Evolutionary conservation across 345 rosid genomes (phyloP).

Genomic region (Linum trigynum): DNA sequence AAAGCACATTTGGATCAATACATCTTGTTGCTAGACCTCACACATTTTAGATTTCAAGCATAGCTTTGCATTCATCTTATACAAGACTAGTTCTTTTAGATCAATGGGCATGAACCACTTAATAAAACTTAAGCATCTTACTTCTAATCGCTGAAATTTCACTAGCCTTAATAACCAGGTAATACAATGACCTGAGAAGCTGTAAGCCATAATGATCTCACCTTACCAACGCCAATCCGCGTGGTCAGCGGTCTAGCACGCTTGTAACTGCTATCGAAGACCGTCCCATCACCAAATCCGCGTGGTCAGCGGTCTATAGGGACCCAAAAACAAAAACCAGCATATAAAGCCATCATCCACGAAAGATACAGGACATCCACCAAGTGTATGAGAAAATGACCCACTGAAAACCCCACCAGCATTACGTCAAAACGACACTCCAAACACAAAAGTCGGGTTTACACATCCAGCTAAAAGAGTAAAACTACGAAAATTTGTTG

Average conservation of each 20-base stretch:
- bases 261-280: conserved; percentile 92
- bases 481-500: neutral
- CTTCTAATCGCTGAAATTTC: too few relatives aligned
- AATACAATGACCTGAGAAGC: neutral
- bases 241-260: conserved; percentile 85
- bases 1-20: too few relatives aligned
- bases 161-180: too few relatives aligned
- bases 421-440: too few relatives aligned
- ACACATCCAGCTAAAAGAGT: neutral
- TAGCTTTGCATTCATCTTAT: neutral
- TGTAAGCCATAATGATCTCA: conserved; percentile 9
- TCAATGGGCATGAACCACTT: neutral
- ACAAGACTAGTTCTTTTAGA: neutral
- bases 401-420: too few relatives aligned
- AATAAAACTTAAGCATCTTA: too few relatives aligned
- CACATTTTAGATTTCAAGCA: neutral
- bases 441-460: neutral
- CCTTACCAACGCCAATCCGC: conserved; percentile 96
- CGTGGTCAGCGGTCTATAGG: too few relatives aligned
- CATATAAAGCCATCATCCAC: neutral
- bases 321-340: too few relatives aligned
- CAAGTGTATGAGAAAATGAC: too few relatives aligned
- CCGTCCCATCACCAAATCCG: conserved; percentile 73
- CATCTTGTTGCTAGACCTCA: neutral
- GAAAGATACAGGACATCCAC: neutral